Evolutionary conservation across 371 early-diverging fungal genomes (phyloP).

Genomic region (Apophysomyces variabilis): DNA sequence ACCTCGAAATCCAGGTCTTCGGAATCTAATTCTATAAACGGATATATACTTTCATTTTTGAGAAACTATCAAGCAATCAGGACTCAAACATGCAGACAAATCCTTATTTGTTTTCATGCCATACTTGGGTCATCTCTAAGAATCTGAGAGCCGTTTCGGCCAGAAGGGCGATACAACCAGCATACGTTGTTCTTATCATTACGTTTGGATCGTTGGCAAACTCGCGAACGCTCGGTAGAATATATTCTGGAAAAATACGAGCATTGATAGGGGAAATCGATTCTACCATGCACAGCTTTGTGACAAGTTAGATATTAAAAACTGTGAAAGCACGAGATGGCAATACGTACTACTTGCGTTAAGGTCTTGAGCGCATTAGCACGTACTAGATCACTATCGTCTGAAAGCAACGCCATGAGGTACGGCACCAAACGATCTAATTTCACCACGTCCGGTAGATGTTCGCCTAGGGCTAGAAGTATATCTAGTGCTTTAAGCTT

Average conservation of each 20-base stretch:
- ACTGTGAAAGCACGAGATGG: not conserved
- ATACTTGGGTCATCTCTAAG: constrained; percentile 70
- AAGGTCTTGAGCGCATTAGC: constrained; percentile 75
- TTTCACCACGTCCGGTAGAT: constrained; percentile 74
- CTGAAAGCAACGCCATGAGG: constrained; percentile 71
- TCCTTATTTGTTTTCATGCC: not conserved
- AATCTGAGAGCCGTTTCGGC: constrained; percentile 82
- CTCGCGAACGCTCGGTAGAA: constrained; percentile 75
- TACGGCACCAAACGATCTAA: constrained; percentile 88
- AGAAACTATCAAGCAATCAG: constrained; percentile 42
- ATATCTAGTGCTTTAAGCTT: constrained; percentile 80
- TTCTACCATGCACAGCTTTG: constrained; percentile 75
- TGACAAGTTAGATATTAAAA: not conserved
- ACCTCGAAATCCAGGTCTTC: constrained; percentile 66
- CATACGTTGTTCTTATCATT: constrained; percentile 83
- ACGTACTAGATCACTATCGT: constrained; percentile 75
- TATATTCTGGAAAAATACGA: constrained; percentile 88
- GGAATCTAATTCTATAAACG: constrained; percentile 58
- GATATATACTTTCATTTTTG: constrained; percentile 59
- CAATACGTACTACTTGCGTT: constrained; percentile 70
- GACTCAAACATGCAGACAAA: not conserved
- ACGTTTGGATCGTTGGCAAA: constrained; percentile 76
- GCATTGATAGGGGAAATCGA: constrained; percentile 82
- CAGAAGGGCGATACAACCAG: constrained; percentile 76
- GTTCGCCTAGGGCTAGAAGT: constrained; percentile 67